phyloP scores from a whole-genome alignment of 257 asterid genomes.

The Marsdenia floribunda region DNA sequence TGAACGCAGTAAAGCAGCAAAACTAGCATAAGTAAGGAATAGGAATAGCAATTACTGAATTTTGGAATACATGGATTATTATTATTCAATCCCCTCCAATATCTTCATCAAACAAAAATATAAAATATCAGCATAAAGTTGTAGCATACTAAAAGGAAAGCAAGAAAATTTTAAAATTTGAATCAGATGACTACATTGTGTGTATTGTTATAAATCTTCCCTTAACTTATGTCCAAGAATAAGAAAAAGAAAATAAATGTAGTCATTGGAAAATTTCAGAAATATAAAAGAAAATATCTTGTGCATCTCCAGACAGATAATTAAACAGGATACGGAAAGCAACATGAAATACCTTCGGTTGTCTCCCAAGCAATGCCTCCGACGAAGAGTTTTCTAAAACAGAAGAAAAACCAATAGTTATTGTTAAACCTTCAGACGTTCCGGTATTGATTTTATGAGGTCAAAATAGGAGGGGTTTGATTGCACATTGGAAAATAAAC shows the following conservation, averaged over 20 bases:
- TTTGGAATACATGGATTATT: neutral
- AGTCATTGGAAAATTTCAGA: neutral
- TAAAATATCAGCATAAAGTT: neutral
- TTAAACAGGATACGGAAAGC: neutral
- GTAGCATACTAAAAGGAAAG: neutral
- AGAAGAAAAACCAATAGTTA: constrained; percentile 75
- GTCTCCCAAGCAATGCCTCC: constrained; percentile 99
- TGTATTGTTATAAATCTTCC: neutral
- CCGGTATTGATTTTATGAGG: constrained; percentile 35
- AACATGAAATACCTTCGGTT: constrained; percentile 58
- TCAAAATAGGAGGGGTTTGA: constrained; percentile 21
- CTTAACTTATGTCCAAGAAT: neutral
- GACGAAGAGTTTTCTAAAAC: constrained; percentile 95
- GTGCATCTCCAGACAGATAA: neutral
- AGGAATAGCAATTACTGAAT: neutral
- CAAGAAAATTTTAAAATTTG: neutral
- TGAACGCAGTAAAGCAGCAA: neutral
- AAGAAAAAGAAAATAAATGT: neutral
- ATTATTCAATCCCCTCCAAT: neutral
- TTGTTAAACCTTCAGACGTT: constrained; percentile 42
- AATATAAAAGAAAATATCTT: neutral
- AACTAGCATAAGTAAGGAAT: neutral
- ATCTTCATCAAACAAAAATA: neutral
- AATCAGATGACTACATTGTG: neutral
- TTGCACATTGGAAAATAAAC: constrained; percentile 31